A percentile compares a stretch with the other conserved stretches of the same genome.
Evolutionary conservation across 148 eudicot genomes (phyloP).

Genomic region (Chenopodium formosanum): DNA sequence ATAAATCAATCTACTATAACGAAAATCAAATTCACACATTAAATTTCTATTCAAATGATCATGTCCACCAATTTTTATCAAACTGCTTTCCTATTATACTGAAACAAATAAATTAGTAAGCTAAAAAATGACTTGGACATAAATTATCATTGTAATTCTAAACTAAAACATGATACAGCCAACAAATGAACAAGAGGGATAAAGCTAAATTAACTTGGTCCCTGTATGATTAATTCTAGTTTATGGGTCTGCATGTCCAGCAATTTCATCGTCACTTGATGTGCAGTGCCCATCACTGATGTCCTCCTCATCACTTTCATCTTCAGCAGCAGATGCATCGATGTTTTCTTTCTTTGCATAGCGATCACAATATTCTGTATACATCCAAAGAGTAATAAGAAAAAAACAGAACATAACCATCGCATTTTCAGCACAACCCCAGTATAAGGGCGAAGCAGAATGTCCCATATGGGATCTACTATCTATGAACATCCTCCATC

Average conservation of each 20-base stretch:
- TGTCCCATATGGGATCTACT: not conserved
- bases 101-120: slow-evolving; percentile 6
- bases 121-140: slow-evolving; percentile 4
- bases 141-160: slow-evolving; percentile 12
- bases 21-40: not conserved
- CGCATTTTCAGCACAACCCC: not conserved
- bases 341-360: slow-evolving; percentile 43
- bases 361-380: slow-evolving; percentile 49
- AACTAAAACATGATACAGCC: slow-evolving; percentile 11
- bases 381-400: not conserved
- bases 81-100: slow-evolving; percentile 11
- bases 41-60: not conserved
- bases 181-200: not conserved
- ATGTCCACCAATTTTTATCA: not conserved
- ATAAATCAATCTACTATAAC: not conserved
- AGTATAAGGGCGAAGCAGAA: not conserved
- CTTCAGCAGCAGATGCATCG: slow-evolving; percentile 26
- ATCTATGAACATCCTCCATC: not conserved
- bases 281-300: slow-evolving; percentile 37
- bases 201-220: slow-evolving; percentile 1
- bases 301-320: slow-evolving; percentile 43
- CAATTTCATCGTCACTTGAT: slow-evolving; percentile 52
- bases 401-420: not conserved
- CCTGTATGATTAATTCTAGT: not conserved
- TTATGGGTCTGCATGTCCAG: slow-evolving; percentile 44